Evolutionary conservation across 495 filamentous ascomycete genomes (phyloP).

Genomic region (Hyaloscypha hepaticicola): DNA sequence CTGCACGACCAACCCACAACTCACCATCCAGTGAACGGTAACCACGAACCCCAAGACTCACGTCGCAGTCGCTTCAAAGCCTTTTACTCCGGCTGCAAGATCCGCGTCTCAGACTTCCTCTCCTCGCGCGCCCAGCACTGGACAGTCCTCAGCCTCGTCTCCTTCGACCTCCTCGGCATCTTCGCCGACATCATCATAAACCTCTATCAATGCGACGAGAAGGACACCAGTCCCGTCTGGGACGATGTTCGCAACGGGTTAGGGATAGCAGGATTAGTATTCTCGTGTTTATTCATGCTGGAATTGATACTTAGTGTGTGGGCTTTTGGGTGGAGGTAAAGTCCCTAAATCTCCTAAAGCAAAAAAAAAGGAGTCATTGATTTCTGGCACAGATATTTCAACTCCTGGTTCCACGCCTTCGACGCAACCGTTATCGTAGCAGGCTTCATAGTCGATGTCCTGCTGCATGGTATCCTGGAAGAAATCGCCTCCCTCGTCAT

Average conservation of each 20-base stretch:
- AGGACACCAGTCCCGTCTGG: constrained; percentile 24
- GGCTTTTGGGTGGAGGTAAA: constrained; percentile 56
- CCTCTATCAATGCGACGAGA: constrained; percentile 57
- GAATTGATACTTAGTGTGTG: constrained; percentile 56
- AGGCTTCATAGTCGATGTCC: constrained; percentile 58
- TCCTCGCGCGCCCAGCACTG: constrained; percentile 59
- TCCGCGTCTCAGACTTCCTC: constrained; percentile 40
- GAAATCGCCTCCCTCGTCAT: constrained; percentile 63
- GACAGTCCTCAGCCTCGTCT: constrained; percentile 52
- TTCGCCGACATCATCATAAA: constrained; percentile 64
- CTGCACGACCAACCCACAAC: background rate
- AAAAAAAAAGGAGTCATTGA: too few relatives aligned
- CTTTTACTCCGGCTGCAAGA: constrained; percentile 27
- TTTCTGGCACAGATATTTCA: constrained; percentile 52
- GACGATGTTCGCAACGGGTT: constrained; percentile 28
- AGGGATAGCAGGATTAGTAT: constrained; percentile 40
- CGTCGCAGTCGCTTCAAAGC: constrained; percentile 16
- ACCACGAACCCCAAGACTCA: background rate
- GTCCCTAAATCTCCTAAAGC: constrained; percentile 11
- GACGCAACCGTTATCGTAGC: constrained; percentile 62
- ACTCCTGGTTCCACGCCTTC: constrained; percentile 59
- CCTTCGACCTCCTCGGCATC: constrained; percentile 56
- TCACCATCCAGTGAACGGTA: background rate
- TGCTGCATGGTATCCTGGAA: constrained; percentile 54
- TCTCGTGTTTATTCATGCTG: constrained; percentile 60